Evolutionary conservation across 1,139 yeast genomes (phyloP).

Genomic region (Hanseniaspora gamundiae): DNA sequence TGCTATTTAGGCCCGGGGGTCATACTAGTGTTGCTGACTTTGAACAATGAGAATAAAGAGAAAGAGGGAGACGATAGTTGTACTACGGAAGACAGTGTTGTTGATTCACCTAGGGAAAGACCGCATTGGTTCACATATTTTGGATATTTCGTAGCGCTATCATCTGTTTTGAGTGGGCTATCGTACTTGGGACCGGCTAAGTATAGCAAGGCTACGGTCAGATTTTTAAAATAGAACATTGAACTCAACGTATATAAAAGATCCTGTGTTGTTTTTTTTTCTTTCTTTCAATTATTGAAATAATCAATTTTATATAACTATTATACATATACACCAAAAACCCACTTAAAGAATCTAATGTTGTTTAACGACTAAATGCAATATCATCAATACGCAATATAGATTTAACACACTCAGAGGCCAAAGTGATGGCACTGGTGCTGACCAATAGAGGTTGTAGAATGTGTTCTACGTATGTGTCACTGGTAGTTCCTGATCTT

Average conservation of each 20-base stretch:
- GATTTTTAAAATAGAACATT: neutral
- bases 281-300: neutral
- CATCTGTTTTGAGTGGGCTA: slow-evolving; percentile 70
- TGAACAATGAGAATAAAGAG: slow-evolving; percentile 9
- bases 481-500: slow-evolving; percentile 81
- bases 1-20: slow-evolving; percentile 70
- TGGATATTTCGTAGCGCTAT: slow-evolving; percentile 56
- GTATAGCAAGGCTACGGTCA: neutral
- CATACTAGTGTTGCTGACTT: slow-evolving; percentile 38
- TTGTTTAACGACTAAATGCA: slow-evolving; percentile 52
- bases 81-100: neutral
- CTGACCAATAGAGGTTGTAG: slow-evolving; percentile 92
- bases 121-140: slow-evolving; percentile 22
- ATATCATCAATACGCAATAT: slow-evolving; percentile 94
- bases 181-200: slow-evolving; percentile 33
- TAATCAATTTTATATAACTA: neutral
- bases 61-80: slow-evolving; percentile 1
- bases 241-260: no score
- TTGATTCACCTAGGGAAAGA: slow-evolving; percentile 9
- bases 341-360: no score
- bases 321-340: no score
- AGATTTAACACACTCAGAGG: slow-evolving; percentile 93
- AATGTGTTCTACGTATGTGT: slow-evolving; percentile 81
- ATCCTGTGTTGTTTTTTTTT: neutral
- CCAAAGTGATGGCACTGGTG: slow-evolving; percentile 85